A percentile compares a stretch with the other conserved stretches of the same genome.
phyloP scores from a whole-genome alignment of 2,329 filamentous ascomycete species.

The Neophaeococcomyces mojaviensis region DNA sequence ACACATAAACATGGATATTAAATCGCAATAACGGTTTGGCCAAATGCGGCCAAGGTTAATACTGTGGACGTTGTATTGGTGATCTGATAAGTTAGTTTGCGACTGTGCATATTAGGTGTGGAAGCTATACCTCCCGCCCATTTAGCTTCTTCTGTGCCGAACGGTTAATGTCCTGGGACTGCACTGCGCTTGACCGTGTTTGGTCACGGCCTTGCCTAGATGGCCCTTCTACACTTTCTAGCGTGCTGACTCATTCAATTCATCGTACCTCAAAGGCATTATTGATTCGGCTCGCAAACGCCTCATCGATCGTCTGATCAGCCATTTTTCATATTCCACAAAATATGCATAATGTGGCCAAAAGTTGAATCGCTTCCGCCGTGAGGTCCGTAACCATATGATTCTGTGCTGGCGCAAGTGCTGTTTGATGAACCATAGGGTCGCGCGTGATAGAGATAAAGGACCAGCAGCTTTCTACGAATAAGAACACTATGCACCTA shows the following conservation, averaged over 20 bases:
- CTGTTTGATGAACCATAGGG: no score
- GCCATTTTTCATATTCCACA: no score
- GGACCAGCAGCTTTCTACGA: no score
- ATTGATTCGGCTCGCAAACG: slow-evolving; percentile 28
- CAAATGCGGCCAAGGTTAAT: no score
- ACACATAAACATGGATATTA: no score
- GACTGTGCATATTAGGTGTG: background rate
- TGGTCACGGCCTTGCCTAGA: background rate
- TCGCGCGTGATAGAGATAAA: no score
- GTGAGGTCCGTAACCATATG: no score
- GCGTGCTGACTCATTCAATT: slow-evolving; percentile 29
- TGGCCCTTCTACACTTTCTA: slow-evolving; percentile 31
- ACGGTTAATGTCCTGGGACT: background rate
- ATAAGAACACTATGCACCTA: no score
- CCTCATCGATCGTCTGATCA: slow-evolving; percentile 27
- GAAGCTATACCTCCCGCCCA: slow-evolving; percentile 1
- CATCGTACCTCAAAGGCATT: slow-evolving; percentile 22
- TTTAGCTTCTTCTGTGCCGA: slow-evolving; percentile 24
- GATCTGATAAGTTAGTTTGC: slow-evolving; percentile 1
- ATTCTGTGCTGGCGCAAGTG: no score
- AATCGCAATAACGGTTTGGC: no score
- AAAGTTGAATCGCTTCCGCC: no score
- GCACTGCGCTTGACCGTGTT: background rate
- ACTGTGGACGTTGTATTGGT: slow-evolving; percentile 1
- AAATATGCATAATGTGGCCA: no score